These are phyloP conservation scores for Fusarium sp. DNA, from an alignment of 2,329 filamentous ascomycete genomes.

Conservation along the genomic window DNA sequence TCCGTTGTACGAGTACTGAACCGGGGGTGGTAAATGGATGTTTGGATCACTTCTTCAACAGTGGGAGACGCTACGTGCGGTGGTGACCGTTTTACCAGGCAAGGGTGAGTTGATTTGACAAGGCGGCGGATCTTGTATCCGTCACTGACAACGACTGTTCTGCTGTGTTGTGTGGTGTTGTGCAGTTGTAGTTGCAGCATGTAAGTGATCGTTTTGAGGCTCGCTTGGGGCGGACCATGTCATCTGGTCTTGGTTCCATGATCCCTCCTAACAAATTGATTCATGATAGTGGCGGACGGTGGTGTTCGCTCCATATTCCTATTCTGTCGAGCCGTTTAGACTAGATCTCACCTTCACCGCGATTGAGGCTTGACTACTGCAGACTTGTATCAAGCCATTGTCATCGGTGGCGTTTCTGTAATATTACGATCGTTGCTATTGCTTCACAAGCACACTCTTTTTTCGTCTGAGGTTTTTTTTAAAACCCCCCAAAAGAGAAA, in stretches of 20 bases:
- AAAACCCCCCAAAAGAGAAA: background rate
- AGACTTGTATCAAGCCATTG: conserved; percentile 7
- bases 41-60: conserved; percentile 35
- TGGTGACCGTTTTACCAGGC: conserved; percentile 42
- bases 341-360: conserved; percentile 27
- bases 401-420: conserved; percentile 34
- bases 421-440: conserved; percentile 3
- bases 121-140: conserved; percentile 12
- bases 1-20: conserved; percentile 15
- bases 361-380: conserved; percentile 20
- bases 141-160: background rate
- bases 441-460: background rate
- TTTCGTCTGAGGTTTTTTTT: conserved; percentile 6
- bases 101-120: conserved; percentile 31
- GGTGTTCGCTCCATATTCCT: conserved; percentile 33
- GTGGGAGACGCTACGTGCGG: conserved; percentile 39
- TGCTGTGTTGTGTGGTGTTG: background rate
- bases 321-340: conserved; percentile 23
- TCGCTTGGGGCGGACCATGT: conserved; percentile 11
- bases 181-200: background rate
- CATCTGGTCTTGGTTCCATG: background rate
- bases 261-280: background rate
- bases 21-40: conserved; percentile 7
- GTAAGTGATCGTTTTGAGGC: conserved; percentile 27
- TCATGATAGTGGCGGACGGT: conserved; percentile 8